Conservation (phyloP, 179 eudicot species). For the Beta macrorhiza region DNA sequence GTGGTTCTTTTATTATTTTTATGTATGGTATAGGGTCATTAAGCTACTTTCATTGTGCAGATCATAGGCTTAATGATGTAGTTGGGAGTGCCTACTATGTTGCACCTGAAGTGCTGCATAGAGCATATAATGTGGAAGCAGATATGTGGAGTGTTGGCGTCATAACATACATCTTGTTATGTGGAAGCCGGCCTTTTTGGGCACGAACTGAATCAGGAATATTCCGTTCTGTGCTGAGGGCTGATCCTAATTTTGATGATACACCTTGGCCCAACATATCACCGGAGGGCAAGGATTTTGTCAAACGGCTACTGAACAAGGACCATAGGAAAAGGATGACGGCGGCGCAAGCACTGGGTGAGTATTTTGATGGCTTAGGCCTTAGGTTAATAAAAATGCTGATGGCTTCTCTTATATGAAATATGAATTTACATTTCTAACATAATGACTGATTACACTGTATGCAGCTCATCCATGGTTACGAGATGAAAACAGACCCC, state of each 20-base stretch:
- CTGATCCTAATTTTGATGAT: conserved; percentile 85
- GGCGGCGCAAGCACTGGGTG: conserved; percentile 89
- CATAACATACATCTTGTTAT: conserved; percentile 82
- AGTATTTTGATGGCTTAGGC: conserved; percentile 20
- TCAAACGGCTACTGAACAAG: conserved; percentile 75
- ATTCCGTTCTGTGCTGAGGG: conserved; percentile 84
- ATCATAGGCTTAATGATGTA: conserved; percentile 84
- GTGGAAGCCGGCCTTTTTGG: conserved; percentile 97
- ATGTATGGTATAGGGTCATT: background rate
- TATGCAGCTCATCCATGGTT: conserved; percentile 96
- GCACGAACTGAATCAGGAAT: conserved; percentile 98
- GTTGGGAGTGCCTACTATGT: conserved; percentile 98
- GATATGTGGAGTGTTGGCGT: conserved; percentile 98
- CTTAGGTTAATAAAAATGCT: background rate
- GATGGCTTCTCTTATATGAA: background rate
- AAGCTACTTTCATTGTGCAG: conserved; percentile 41
- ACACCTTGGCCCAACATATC: conserved; percentile 87
- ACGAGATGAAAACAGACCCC: conserved; percentile 49
- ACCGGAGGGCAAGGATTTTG: conserved; percentile 82
- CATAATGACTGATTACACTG: conserved; percentile 5
- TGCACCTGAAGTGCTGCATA: conserved; percentile 94
- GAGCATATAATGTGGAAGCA: conserved; percentile 84
- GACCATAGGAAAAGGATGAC: conserved; percentile 96
- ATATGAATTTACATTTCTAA: background rate
- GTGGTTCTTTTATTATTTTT: background rate